Evolutionary conservation across 371 early-diverging fungal species (phyloP).

Genomic region (Umbelopsis sp.): DNA sequence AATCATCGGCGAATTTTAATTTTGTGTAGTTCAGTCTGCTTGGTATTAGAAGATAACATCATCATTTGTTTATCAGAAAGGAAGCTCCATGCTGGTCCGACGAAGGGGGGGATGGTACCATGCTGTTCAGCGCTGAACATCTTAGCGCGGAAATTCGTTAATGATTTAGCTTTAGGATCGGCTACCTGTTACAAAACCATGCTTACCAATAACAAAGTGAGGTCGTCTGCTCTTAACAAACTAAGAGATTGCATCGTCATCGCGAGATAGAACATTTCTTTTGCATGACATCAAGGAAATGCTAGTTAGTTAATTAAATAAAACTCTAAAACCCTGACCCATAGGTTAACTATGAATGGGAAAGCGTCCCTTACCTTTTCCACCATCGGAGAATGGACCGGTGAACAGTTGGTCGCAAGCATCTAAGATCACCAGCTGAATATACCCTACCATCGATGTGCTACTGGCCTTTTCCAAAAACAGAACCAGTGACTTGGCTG

Average conservation of each 20-base stretch:
- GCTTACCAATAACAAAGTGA: constrained; percentile 12
- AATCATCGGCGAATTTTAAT: constrained; percentile 15
- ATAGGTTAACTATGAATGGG: background rate
- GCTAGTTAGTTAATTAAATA: background rate
- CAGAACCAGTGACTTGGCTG: background rate
- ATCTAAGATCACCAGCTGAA: background rate
- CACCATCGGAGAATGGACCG: background rate
- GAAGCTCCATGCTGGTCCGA: background rate
- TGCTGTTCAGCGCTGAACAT: background rate
- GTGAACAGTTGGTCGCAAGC: background rate
- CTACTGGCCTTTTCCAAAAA: background rate
- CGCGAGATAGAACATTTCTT: background rate
- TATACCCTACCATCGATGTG: background rate
- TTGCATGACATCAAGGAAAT: background rate
- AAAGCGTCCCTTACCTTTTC: constrained; percentile 4
- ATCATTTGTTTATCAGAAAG: constrained; percentile 10
- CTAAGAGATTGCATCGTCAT: constrained; percentile 9
- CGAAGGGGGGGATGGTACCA: background rate
- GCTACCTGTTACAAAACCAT: background rate
- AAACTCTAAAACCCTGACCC: background rate
- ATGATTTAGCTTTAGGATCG: too few relatives aligned
- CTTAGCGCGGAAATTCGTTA: background rate
- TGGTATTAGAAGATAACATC: background rate
- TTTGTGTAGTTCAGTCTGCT: background rate
- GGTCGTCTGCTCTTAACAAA: constrained; percentile 4